Base-by-base conservation (phyloP, 768 basidiomycete genomes). In the Suillus ampliporus region DNA sequence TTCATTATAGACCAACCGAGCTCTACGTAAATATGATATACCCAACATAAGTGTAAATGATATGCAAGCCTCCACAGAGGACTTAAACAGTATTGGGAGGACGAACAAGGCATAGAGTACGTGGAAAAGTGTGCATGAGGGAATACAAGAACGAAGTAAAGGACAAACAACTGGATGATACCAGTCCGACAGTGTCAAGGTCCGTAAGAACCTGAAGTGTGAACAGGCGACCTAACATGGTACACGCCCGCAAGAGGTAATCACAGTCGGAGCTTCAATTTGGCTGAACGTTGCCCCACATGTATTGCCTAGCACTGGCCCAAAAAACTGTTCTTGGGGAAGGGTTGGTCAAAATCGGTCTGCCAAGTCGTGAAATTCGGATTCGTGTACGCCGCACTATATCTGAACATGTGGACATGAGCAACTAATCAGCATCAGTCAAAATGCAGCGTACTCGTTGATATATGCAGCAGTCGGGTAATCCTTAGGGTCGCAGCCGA, bases 391-490 rank as follows among this genome's bases (percentile, higher is more conserved):
- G 91, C 91, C 57, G 87, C 86, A 31, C 84, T 71, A 69, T 86
- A 84, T 60, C 79, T 80, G 65, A 48, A 41, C 17, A n/a, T 40
- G 60, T 47, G 26, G 26, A 10, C 67, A 61, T 69, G 63, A 43
- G 57, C 10, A 37, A 19, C 10, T 54, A 9, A 15, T 6, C 23
- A 11, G 38, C 13, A 28, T 56, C 35, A 52, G 34, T 14, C 2
- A 21, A 46, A 14, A 47, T 23, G 40, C n/a, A 47, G 74, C 84
- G 58, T 66, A 90, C 85, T 85, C 74, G 53, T 89, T 78, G 73
- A 97, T 98, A 74, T 98, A 98, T 14, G 83, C 82, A 56, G 83
- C 76, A 0, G 97, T 98, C 1, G 97, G 95, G 73, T 84, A 90
- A 48, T 86, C 83, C 50, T 77, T 70, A 14, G 95, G 95, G 71